Conservation (phyloP, 495 filamentous ascomycete genomes). For the Aspergillus asperescens region DNA sequence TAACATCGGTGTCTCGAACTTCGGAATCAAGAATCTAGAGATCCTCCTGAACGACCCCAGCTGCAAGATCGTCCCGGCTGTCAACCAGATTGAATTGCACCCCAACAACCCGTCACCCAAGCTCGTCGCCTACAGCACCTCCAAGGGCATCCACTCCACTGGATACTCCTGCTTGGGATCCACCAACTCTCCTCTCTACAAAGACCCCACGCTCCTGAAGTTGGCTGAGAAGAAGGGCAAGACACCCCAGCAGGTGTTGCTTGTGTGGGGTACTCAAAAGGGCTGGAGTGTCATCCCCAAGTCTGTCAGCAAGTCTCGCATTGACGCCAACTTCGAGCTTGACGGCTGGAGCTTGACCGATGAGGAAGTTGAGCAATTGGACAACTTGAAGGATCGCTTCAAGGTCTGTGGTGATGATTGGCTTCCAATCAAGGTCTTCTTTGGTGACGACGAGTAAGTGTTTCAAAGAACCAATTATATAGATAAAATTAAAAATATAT, state of each 20-base stretch:
- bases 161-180: conserved; percentile 66
- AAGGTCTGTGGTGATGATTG: conserved; percentile 68
- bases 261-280: conserved; percentile 65
- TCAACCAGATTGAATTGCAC: conserved; percentile 92
- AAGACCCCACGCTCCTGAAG: conserved; percentile 53
- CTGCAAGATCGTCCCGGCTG: conserved; percentile 64
- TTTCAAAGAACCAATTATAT: conserved; percentile 14
- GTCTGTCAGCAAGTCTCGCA: conserved; percentile 56
- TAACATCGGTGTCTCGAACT: conserved; percentile 65
- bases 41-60: conserved; percentile 50
- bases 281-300: conserved; percentile 72
- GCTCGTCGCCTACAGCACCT: conserved; percentile 64
- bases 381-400: conserved; percentile 60
- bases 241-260: conserved; percentile 62
- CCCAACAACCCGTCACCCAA: conserved; percentile 76
- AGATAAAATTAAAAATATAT: conserved; percentile 9
- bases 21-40: conserved; percentile 56
- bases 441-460: conserved; percentile 73
- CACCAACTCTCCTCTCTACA: conserved; percentile 50
- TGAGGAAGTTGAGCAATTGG: conserved; percentile 59
- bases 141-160: conserved; percentile 63
- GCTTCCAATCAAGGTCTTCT: conserved; percentile 78
- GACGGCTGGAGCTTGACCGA: conserved; percentile 61
- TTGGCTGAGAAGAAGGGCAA: conserved; percentile 61
- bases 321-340: conserved; percentile 60